phyloP scores from a whole-genome alignment of 2,329 filamentous ascomycete species.

The Orbilia blumenaviensis region DNA sequence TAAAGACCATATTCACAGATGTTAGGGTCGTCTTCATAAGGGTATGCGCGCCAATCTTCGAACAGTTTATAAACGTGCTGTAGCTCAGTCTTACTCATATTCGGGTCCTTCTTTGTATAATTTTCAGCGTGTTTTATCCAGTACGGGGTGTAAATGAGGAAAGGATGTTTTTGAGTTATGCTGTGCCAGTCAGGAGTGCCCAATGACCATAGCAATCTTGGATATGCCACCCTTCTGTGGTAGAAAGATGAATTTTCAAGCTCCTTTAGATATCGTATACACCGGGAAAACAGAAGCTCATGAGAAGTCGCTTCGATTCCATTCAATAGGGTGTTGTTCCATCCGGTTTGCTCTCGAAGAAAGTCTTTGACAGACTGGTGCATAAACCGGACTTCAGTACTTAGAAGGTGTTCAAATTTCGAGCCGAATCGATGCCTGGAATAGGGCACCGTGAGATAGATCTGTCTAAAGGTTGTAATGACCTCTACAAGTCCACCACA shows the following conservation, averaged over 20 bases:
- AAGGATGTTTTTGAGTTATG: neutral
- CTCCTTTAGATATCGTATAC: neutral
- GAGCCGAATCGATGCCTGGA: neutral
- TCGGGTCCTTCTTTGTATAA: neutral
- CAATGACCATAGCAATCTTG: too few relatives aligned
- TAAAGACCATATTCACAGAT: neutral
- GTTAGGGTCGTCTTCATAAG: neutral
- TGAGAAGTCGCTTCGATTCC: neutral
- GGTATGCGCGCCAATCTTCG: neutral
- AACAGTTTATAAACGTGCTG: neutral
- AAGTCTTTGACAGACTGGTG: slow-evolving; percentile 6
- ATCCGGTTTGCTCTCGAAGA: neutral
- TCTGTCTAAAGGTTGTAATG: neutral
- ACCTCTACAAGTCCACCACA: neutral
- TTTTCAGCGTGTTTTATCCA: neutral
- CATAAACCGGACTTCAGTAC: neutral
- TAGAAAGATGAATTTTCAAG: neutral
- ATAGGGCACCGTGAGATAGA: neutral
- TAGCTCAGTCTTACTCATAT: neutral
- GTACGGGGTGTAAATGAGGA: neutral
- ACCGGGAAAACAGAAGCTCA: neutral
- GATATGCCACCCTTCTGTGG: too few relatives aligned
- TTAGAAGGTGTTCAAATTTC: neutral
- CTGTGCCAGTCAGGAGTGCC: neutral
- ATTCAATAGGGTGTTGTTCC: neutral